Percentiles rank a stretch among this genome's conserved stretches.
These are phyloP conservation scores for Carex pumila DNA, from an alignment of 176 grass and related monocot species.

Conservation along the genomic window DNA sequence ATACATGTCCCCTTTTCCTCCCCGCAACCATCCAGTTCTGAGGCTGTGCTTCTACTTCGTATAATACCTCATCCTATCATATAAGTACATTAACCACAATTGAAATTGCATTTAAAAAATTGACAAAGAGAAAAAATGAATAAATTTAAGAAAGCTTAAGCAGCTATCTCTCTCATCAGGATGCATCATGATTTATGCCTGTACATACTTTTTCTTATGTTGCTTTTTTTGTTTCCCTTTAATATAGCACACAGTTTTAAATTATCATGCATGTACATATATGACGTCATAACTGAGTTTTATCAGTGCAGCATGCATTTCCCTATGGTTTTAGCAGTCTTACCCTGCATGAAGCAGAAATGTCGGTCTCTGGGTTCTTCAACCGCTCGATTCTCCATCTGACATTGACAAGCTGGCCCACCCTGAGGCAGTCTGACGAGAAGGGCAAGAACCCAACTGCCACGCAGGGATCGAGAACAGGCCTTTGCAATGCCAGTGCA, in stretches of 20 bases:
- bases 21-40: slow-evolving; percentile 99
- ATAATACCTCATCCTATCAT: slow-evolving; percentile 76
- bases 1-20: slow-evolving; percentile 73
- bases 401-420: slow-evolving; percentile 89
- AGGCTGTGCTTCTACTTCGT: slow-evolving; percentile 75
- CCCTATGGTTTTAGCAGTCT: slow-evolving; percentile 22
- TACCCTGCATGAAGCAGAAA: slow-evolving; percentile 48
- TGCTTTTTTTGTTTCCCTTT: not conserved
- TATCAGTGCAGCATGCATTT: not conserved
- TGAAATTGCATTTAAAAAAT: not conserved
- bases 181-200: not conserved
- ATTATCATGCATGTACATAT: not conserved
- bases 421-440: slow-evolving; percentile 73
- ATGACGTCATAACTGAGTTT: not conserved
- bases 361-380: slow-evolving; percentile 35
- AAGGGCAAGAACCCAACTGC: slow-evolving; percentile 98
- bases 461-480: slow-evolving; percentile 83
- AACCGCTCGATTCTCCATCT: slow-evolving; percentile 94
- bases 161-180: not conserved
- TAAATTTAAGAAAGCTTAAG: not conserved
- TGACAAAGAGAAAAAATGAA: not conserved
- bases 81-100: not conserved
- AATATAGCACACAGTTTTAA: not conserved
- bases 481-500: slow-evolving; percentile 60
- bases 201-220: not conserved